These are phyloP conservation scores for Colletotrichum echinochloae DNA, from an alignment of 2,329 filamentous ascomycete genomes.

Conservation along the genomic window DNA sequence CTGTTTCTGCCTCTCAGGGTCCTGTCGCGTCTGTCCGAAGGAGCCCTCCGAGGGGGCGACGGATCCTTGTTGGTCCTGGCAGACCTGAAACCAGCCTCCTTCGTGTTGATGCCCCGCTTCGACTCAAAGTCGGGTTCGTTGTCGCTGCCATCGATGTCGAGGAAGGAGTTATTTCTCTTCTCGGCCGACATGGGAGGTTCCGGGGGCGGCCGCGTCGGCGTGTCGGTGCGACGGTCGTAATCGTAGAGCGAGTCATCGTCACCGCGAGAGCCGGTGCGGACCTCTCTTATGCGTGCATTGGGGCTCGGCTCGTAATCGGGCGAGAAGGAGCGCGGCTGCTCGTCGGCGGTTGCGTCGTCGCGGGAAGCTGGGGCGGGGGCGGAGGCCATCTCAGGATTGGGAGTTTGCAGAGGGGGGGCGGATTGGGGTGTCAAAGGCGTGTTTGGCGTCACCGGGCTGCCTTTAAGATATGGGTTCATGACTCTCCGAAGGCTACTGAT, in stretches of 20 bases:
- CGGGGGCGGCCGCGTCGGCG: conserved; percentile 51
- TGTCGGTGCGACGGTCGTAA: conserved; percentile 45
- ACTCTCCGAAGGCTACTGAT: conserved; percentile 85
- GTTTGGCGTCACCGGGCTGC: conserved; percentile 44
- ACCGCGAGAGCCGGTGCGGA: conserved; percentile 60
- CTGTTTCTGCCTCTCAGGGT: conserved; percentile 37
- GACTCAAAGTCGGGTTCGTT: conserved; percentile 55
- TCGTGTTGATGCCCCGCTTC: conserved; percentile 33
- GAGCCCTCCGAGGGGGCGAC: conserved; percentile 5
- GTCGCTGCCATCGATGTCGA: conserved; percentile 64
- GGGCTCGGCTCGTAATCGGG: conserved; percentile 80
- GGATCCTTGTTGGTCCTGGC: conserved; percentile 35
- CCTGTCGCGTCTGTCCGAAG: conserved; percentile 18
- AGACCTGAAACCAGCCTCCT: conserved; percentile 13
- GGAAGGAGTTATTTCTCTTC: conserved; percentile 61
- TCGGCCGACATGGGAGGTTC: conserved; percentile 48
- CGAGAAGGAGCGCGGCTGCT: conserved; percentile 73
- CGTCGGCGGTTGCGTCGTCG: conserved; percentile 27
- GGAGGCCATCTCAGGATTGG: conserved; percentile 30
- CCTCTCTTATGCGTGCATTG: conserved; percentile 77
- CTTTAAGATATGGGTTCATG: conserved; percentile 84
- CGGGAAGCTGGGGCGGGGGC: conserved; percentile 8
- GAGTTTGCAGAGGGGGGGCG: conserved; percentile 10
- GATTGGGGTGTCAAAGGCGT: conserved; percentile 26
- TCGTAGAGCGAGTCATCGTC: conserved; percentile 34